Percentiles rank a stretch among this genome's conserved stretches.
Evolutionary conservation across 2,329 filamentous ascomycete genomes (phyloP).

Genomic region (Neofusicoccum kwambonambiense): DNA sequence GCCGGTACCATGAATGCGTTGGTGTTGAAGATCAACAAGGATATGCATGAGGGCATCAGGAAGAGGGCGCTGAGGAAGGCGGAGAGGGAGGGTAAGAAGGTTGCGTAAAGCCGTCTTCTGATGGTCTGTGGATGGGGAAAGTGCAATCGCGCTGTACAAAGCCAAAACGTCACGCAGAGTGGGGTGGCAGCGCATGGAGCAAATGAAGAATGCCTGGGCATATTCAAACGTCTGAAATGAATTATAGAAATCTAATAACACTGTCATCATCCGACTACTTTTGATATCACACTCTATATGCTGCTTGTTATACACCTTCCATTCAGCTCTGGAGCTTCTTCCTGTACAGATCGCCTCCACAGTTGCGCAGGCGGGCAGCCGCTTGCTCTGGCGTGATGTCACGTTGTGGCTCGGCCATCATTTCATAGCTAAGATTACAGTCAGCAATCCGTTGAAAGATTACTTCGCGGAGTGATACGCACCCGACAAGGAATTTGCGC

Average conservation of each 20-base stretch:
- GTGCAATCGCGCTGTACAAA: too few species aligned
- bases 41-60: slow-evolving; percentile 81
- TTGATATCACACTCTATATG: not conserved
- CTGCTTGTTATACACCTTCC: not conserved
- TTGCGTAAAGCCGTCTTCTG: not conserved
- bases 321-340: slow-evolving; percentile 49
- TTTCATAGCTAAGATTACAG: slow-evolving; percentile 62
- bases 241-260: too few species aligned
- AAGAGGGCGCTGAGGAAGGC: slow-evolving; percentile 75
- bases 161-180: too few species aligned
- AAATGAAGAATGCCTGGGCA: too few species aligned
- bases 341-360: slow-evolving; percentile 81
- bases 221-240: too few species aligned
- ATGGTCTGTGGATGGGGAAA: too few species aligned
- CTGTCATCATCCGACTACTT: not conserved
- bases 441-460: not conserved
- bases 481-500: slow-evolving; percentile 90
- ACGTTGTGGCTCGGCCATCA: slow-evolving; percentile 95
- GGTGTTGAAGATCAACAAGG: slow-evolving; percentile 61
- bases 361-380: slow-evolving; percentile 70
- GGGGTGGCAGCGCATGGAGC: too few species aligned
- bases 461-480: slow-evolving; percentile 25
- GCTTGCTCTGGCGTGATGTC: slow-evolving; percentile 98
- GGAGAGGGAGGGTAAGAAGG: slow-evolving; percentile 70
- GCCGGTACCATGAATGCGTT: slow-evolving; percentile 57